Evolutionary conservation across 2,329 filamentous ascomycete species (phyloP).

Genomic region (Fusarium vanettenii): DNA sequence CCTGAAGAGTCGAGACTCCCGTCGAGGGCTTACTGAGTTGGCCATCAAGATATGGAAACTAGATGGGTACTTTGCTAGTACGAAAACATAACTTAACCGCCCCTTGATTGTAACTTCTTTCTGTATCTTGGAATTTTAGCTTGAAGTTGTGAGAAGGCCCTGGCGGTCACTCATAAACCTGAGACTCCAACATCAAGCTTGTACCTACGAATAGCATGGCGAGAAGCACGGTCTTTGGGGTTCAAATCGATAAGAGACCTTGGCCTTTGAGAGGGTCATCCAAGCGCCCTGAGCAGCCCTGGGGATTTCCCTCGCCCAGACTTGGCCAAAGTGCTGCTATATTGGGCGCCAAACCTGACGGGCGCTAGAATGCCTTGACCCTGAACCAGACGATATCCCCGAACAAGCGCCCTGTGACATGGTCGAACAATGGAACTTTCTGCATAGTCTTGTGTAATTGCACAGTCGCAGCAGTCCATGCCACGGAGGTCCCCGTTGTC

Average conservation of each 20-base stretch:
- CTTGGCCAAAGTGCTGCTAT: conserved; percentile 35
- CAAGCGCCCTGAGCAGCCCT: conserved; percentile 24
- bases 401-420: conserved; percentile 23
- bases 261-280: neutral
- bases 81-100: neutral
- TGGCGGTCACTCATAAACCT: neutral
- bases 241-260: conserved; percentile 10
- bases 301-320: conserved; percentile 17
- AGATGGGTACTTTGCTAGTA: neutral
- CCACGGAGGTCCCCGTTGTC: conserved; percentile 20
- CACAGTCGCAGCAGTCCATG: conserved; percentile 15
- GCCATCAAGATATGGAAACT: neutral
- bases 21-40: neutral
- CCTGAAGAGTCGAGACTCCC: neutral
- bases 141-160: neutral
- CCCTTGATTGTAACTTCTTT: neutral
- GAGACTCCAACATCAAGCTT: conserved; percentile 27
- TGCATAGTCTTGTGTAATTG: conserved; percentile 25
- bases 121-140: neutral
- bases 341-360: conserved; percentile 26
- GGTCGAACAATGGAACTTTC: conserved; percentile 1
- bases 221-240: conserved; percentile 31
- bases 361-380: conserved; percentile 18
- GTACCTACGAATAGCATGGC: conserved; percentile 5
- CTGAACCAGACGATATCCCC: conserved; percentile 8